Base-by-base conservation (phyloP, 2,329 filamentous ascomycete species). In the Didymellaceae sp. region DNA sequence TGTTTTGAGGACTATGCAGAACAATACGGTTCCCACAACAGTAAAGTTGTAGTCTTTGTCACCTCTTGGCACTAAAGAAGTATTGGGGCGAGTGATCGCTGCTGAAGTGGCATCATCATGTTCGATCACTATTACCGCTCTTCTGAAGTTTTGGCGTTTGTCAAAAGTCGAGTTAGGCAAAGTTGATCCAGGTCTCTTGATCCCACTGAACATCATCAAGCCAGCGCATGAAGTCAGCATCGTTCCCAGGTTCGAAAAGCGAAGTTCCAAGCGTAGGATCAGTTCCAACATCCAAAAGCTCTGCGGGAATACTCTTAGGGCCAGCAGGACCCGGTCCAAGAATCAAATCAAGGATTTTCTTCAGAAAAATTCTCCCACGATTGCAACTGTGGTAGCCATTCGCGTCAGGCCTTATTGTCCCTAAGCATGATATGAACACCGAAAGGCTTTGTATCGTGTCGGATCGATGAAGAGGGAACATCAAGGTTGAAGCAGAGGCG, bases 371-470 rank as follows among this genome's bases (percentile, higher is more conserved):
- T 7, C 66, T 65, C 4, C 74, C 76, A 34, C 77, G 73, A n/a
- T 73, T 67, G 54, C 74, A 77, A 30, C 74, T 74, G 3, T 63
- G 64, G 25, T 69, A 73, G n/a, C 74, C 74, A 5, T 74, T 72
- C 25, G 71, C 73, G 17, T 72, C 73, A 3, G 71, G 70, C 10
- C 65, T 65, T 2, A 78, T 70, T 1, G 67, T 67, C 1, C 67
- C 73, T 1, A 79, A 62, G 21, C 72, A 74, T 2, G 74, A 72
- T 11, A 76, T 73, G 54, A 78, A 75, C n/a, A 78, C 76, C 20
- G 72, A 74, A 2, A 79, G 67, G 26, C 75, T 71, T 48, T 78
- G 76, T 5, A 79, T 77, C 0, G 73, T 76, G 20, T 77, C 75
- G 0, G 75, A 76, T 8, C 76, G 67, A 10, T 74, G 73, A 1